Evolutionary conservation across 257 asterid species (phyloP).

Genomic region (Solanum habrochaites): DNA sequence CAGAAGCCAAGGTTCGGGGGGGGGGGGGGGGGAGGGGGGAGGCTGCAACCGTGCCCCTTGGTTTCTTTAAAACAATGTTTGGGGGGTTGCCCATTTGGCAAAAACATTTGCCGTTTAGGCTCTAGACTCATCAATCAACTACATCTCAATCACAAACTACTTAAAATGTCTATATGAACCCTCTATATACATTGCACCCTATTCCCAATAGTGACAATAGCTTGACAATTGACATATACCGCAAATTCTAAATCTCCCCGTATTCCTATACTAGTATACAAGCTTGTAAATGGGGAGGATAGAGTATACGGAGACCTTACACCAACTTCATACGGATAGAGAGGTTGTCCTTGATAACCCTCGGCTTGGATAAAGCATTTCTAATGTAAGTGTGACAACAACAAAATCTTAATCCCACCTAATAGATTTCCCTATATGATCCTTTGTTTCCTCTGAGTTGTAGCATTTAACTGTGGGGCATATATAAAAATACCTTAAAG

Average conservation of each 20-base stretch:
- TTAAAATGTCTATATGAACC: not conserved
- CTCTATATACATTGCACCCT: not conserved
- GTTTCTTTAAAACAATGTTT: not conserved
- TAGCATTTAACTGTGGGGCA: not conserved
- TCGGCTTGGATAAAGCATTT: not conserved
- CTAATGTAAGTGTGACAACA: not conserved
- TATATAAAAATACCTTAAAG: not conserved
- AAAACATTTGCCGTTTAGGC: no score
- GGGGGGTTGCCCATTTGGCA: not conserved
- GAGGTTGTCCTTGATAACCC: not conserved
- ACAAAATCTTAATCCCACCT: not conserved
- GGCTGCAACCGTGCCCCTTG: not conserved
- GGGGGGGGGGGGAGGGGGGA: not conserved
- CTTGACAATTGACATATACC: not conserved
- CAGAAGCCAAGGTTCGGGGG: not conserved
- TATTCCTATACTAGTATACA: not conserved
- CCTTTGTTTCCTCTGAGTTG: not conserved
- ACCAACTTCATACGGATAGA: not conserved
- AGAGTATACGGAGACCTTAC: not conserved
- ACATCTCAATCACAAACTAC: not conserved
- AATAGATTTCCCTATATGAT: not conserved
- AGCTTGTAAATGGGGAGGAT: not conserved
- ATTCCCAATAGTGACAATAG: not conserved
- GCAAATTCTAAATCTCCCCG: not conserved
- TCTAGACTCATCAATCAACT: not conserved